Percentiles rank a stretch among this genome's conserved stretches.
Conservation (phyloP, 2,329 filamentous ascomycete genomes). For the Diaporthe vexans region DNA sequence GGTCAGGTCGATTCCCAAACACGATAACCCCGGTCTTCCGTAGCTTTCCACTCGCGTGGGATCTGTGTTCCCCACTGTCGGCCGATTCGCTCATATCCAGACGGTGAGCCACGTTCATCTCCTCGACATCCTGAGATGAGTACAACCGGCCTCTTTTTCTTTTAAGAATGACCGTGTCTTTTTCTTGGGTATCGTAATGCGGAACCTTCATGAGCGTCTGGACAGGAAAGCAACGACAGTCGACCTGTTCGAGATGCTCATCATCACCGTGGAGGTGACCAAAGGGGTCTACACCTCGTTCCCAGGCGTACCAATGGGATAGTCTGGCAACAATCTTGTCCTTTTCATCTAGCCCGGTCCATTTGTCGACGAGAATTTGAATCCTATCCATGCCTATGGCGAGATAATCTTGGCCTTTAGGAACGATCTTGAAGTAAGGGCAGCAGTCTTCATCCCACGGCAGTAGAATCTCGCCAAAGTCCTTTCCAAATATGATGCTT, state of each 20-base stretch:
- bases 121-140: background rate
- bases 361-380: background rate
- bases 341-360: background rate
- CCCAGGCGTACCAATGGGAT: background rate
- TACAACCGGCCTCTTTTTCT: background rate
- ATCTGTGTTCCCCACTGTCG: background rate
- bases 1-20: background rate
- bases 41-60: accelerated
- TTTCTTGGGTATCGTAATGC: too few species aligned
- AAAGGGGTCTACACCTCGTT: background rate
- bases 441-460: background rate
- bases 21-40: background rate
- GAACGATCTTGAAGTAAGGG: background rate
- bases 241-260: background rate
- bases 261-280: background rate
- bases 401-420: background rate
- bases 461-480: background rate
- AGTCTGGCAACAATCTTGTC: background rate
- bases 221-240: constrained; percentile 3
- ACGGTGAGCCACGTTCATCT: background rate
- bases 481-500: background rate
- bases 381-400: background rate
- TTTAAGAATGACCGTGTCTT: background rate
- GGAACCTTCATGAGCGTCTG: background rate
- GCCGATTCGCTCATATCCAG: background rate